phyloP scores from a whole-genome alignment of 129 eudicot species.

The Centrapalus pauciflorus region DNA sequence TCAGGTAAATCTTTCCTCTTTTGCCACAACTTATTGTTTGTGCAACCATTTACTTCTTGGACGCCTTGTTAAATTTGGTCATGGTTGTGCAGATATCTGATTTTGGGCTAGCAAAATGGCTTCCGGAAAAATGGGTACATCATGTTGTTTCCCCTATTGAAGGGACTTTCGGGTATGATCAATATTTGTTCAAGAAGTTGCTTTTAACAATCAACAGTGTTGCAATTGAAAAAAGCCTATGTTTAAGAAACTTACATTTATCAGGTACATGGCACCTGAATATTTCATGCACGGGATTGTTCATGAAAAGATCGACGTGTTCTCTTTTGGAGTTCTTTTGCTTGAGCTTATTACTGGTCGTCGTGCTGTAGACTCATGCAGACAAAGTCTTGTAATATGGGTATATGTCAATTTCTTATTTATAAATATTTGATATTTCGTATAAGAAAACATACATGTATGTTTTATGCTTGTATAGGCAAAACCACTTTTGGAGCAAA shows the following conservation, averaged over 20 bases:
- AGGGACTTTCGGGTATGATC: constrained; percentile 81
- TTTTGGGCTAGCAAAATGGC: constrained; percentile 97
- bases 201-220: too few species aligned
- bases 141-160: constrained; percentile 91
- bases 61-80: background rate
- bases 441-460: background rate
- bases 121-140: constrained; percentile 84
- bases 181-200: too few species aligned
- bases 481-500: constrained; percentile 65
- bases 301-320: constrained; percentile 91
- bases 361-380: constrained; percentile 79
- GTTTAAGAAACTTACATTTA: background rate
- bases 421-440: background rate
- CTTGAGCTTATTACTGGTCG: constrained; percentile 98
- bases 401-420: constrained; percentile 38
- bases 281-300: constrained; percentile 98
- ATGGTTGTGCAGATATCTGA: constrained; percentile 73
- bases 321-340: constrained; percentile 87
- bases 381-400: constrained; percentile 97
- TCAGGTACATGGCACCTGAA: constrained; percentile 95
- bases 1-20: constrained; percentile 43
- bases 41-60: background rate
- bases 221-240: background rate
- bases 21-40: background rate
- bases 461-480: constrained; percentile 41